These are phyloP conservation scores for Heliamphora exappendiculata DNA, from an alignment of 148 eudicot species.

Conservation along the genomic window DNA sequence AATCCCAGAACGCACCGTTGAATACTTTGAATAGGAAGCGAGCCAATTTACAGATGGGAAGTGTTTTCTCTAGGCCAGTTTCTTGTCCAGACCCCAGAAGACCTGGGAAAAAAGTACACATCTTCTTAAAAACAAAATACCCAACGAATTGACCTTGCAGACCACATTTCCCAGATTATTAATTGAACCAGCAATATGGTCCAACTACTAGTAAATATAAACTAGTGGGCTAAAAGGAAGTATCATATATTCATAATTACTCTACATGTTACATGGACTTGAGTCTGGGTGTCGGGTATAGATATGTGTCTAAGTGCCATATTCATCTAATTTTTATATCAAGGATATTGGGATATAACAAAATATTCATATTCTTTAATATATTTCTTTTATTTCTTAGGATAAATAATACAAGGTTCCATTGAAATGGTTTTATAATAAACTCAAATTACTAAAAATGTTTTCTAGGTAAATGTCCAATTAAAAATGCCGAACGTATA, in stretches of 20 bases:
- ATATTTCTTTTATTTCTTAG: no score
- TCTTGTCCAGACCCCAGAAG: conserved; percentile 99
- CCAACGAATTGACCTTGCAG: background rate
- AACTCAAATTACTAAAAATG: no score
- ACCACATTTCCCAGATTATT: background rate
- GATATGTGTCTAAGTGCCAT: no score
- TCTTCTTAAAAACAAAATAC: background rate
- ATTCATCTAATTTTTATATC: no score
- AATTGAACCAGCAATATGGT: background rate
- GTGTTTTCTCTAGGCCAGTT: conserved; percentile 96
- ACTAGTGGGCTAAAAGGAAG: background rate
- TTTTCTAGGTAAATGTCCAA: no score
- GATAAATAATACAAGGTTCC: no score
- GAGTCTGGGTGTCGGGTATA: no score
- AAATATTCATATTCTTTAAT: no score
- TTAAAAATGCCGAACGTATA: no score
- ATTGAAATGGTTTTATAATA: no score
- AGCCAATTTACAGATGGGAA: conserved; percentile 99
- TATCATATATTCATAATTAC: background rate
- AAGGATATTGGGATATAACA: no score
- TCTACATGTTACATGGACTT: background rate
- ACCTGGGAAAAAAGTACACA: conserved; percentile 43
- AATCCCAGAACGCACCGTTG: conserved; percentile 48
- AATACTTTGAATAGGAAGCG: conserved; percentile 94
- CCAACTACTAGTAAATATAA: background rate